Evolutionary conservation across 2,329 filamentous ascomycete species (phyloP).

Genomic region (Xylaria digitata): DNA sequence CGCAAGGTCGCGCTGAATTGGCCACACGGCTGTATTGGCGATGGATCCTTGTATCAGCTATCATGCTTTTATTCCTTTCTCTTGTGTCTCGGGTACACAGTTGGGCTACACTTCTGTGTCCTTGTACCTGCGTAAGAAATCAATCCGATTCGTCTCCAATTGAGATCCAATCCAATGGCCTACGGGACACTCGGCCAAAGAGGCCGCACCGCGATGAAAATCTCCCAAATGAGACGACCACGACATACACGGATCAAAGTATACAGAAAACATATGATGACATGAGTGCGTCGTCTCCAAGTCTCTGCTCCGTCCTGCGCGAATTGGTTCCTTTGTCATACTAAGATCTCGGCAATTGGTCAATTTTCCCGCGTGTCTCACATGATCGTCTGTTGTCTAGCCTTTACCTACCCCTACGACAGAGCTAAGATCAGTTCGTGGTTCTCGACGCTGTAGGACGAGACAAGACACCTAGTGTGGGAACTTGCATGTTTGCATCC

Average conservation of each 20-base stretch:
- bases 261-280: conserved; percentile 45
- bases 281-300: conserved; percentile 34
- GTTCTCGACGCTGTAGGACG: conserved; percentile 38
- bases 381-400: conserved; percentile 41
- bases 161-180: background rate
- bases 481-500: conserved; percentile 42
- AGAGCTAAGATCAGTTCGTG: conserved; percentile 36
- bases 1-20: background rate
- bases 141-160: conserved; percentile 16
- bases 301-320: conserved; percentile 42
- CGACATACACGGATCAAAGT: conserved; percentile 41
- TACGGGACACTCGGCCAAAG: background rate
- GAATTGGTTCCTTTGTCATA: conserved; percentile 41
- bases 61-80: conserved; percentile 3
- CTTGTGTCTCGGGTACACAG: background rate
- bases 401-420: conserved; percentile 30
- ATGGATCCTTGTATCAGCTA: conserved; percentile 1
- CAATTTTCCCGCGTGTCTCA: conserved; percentile 49
- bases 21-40: background rate
- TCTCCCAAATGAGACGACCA: conserved; percentile 19
- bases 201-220: conserved; percentile 15
- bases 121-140: background rate
- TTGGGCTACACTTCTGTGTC: conserved; percentile 11
- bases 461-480: conserved; percentile 36
- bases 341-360: conserved; percentile 47